Evolutionary conservation across 2,329 filamentous ascomycete species (phyloP).

Genomic region (Aurifilum marmelostoma): DNA sequence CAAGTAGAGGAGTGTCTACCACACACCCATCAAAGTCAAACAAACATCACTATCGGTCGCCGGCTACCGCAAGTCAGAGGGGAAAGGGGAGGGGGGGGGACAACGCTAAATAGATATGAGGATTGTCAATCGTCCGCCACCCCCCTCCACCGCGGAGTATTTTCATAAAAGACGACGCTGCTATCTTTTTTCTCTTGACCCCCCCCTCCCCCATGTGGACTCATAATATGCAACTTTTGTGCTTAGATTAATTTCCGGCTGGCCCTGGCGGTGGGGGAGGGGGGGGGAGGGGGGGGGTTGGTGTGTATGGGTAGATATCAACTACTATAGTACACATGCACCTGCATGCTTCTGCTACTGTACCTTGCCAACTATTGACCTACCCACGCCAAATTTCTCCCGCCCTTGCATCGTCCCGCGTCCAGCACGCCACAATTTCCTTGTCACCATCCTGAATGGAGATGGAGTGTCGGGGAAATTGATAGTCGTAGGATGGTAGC

Average conservation of each 20-base stretch:
- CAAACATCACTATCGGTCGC: too few relatives aligned
- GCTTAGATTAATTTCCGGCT: not conserved
- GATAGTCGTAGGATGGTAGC: not conserved
- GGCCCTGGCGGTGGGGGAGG: too few relatives aligned
- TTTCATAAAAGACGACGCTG: not conserved
- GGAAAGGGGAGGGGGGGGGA: too few relatives aligned
- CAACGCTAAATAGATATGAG: not conserved
- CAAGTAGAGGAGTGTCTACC: not conserved
- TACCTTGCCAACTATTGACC: too few relatives aligned
- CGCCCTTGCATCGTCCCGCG: not conserved
- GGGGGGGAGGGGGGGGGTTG: too few relatives aligned
- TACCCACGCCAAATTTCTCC: not conserved
- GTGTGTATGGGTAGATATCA: too few relatives aligned
- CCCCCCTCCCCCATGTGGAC: not conserved
- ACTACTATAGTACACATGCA: too few relatives aligned
- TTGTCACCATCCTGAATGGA: conserved; percentile 1
- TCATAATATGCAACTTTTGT: not conserved
- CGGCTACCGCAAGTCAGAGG: too few relatives aligned
- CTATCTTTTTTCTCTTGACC: not conserved
- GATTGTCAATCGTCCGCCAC: not conserved
- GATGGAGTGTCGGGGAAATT: not conserved
- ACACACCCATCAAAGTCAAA: not conserved
- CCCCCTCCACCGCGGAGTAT: not conserved
- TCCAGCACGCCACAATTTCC: not conserved
- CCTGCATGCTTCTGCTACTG: too few relatives aligned